Percentiles rank a stretch among this genome's conserved stretches.
Conservation (phyloP, 139 green algal species). For the Chlorella sp. region DNA sequence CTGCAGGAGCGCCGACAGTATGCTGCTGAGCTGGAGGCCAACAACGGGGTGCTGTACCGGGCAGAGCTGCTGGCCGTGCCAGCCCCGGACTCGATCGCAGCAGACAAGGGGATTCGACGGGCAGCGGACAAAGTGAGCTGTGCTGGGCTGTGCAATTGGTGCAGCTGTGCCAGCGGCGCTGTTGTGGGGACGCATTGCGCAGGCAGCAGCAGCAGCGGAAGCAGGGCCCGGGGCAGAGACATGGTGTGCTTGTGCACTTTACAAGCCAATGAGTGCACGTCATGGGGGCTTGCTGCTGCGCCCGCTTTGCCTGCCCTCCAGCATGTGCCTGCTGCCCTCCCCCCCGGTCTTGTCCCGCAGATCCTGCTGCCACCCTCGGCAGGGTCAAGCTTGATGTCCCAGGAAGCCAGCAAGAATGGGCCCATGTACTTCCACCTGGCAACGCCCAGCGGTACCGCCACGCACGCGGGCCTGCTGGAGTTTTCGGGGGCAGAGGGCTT, state of each 20-base stretch:
- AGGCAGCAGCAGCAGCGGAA: too few relatives aligned
- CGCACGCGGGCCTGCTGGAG: conserved; percentile 80
- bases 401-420: conserved; percentile 79
- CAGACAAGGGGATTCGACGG: conserved; percentile 66
- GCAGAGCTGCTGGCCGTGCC: conserved; percentile 60
- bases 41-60: conserved; percentile 64
- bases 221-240: not conserved
- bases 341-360: conserved; percentile 25
- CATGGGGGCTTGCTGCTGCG: not conserved
- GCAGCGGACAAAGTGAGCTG: conserved; percentile 70
- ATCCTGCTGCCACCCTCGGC: conserved; percentile 73
- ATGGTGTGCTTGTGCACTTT: not conserved
- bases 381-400: conserved; percentile 65
- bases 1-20: conserved; percentile 46
- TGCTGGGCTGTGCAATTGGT: not conserved
- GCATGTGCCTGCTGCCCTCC: not conserved
- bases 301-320: not conserved
- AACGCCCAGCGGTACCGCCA: conserved; percentile 36
- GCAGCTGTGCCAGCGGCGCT: not conserved
- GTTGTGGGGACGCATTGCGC: too few relatives aligned
- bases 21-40: conserved; percentile 56
- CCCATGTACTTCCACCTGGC: conserved; percentile 79
- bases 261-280: not conserved
- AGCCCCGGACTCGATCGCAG: conserved; percentile 32
- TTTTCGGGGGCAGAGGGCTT: conserved; percentile 81